Conservation (phyloP, 2,329 filamentous ascomycete species). For the Aspergillus sojae region DNA sequence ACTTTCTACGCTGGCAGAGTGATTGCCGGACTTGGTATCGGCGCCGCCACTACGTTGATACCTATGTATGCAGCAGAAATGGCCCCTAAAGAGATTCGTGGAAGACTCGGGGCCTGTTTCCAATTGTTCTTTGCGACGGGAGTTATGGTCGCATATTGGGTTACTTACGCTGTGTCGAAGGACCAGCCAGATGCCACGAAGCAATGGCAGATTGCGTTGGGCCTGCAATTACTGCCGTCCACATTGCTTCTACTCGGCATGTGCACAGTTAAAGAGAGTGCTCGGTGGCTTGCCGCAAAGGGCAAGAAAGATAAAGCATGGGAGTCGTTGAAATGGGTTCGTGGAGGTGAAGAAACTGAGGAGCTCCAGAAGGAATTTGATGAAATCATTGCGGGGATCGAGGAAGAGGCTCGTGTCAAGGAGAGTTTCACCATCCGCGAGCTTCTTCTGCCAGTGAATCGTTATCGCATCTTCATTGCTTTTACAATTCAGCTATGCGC, state of each 20-base stretch:
- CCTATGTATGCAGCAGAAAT: constrained; percentile 48
- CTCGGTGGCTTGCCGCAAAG: constrained; percentile 51
- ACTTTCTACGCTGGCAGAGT: constrained; percentile 51
- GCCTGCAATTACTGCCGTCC: constrained; percentile 52
- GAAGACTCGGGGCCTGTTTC: constrained; percentile 42
- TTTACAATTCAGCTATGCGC: constrained; percentile 54
- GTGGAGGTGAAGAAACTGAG: constrained; percentile 48
- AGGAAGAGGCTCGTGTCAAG: constrained; percentile 50
- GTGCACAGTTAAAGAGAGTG: constrained; percentile 53
- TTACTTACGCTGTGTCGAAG: constrained; percentile 52
- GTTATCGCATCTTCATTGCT: constrained; percentile 52
- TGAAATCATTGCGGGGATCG: constrained; percentile 48
- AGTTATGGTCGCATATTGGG: constrained; percentile 46
- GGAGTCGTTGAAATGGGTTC: constrained; percentile 54
- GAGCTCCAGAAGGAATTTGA: constrained; percentile 39
- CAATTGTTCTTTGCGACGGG: constrained; percentile 44
- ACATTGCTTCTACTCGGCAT: constrained; percentile 53
- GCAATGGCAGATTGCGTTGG: constrained; percentile 56
- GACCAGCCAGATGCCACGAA: constrained; percentile 41
- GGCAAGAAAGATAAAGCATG: constrained; percentile 51
- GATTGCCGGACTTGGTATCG: constrained; percentile 51
- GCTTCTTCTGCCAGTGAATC: constrained; percentile 50
- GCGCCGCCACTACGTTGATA: constrained; percentile 46
- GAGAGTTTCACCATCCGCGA: constrained; percentile 53
- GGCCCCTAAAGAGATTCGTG: constrained; percentile 45